Evolutionary conservation across 2,329 filamentous ascomycete genomes (phyloP), one percentile per base, ranked within the genome.

Genomic region (Microcera coccophila): DNA sequence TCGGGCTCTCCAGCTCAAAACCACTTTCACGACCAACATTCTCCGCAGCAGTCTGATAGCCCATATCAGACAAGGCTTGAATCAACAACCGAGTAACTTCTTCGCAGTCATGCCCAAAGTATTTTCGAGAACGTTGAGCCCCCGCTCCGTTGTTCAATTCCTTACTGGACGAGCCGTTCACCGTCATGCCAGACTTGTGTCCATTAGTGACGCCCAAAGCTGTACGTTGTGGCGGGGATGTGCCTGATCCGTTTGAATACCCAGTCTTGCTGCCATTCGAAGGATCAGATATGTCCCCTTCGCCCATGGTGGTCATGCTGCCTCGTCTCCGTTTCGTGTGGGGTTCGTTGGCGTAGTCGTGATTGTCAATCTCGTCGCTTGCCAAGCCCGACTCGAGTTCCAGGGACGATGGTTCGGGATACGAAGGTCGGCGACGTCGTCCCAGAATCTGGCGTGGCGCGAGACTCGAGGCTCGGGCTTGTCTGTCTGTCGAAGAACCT

Each of bases 81-180:
- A 98, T 93, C 57, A 98, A 68, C 50, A 97, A 85, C 41, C 93
- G 78, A 4, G 91, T 95, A 34, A 97, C 85, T 69, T 98, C 91
- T 71, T 95, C 90, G 62, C 89, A 81, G 61, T 93, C 81, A 62
- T 97, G 91, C 15, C 90, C 90, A 60, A 82, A 85, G 64, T 94
- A 97, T 20, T 63, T 66, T 34, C 55, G 38, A 2, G 58, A 49
- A 11, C 47, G 51, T 22, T 47, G 46, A 16, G 36, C 44, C n/a
- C 37, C 36, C 28, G 42, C 36, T 14, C 46, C 31, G 18, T 38
- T 45, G 38, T 42, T 47, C 44, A 58, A 61, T n/a, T 59, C 55
- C 22, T 58, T 57, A 37, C 51, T 62, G 11, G 73, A 65, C 29
- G 78, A 74, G 26, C 82, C 79, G 57, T 85, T 86, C 38, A 74